Conservation (phyloP, 768 basidiomycete genomes). For the Tubosaeta sp. region DNA sequence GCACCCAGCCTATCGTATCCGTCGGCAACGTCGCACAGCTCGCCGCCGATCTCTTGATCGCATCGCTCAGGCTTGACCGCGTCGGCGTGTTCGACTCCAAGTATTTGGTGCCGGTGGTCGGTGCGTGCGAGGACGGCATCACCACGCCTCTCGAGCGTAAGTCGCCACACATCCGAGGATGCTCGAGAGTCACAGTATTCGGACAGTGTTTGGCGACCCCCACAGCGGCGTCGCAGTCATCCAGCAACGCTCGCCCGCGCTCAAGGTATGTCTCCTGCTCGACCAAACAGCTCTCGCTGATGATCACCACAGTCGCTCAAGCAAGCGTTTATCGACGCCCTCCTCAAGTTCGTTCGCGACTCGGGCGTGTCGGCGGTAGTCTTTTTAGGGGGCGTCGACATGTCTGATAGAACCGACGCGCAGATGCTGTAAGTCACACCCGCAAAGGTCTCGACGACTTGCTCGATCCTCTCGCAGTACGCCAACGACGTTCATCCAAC, state of each 20-base stretch:
- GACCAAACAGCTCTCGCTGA: neutral
- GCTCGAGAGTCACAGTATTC: neutral
- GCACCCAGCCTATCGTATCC: slow-evolving; percentile 64
- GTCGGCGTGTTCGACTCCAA: slow-evolving; percentile 62
- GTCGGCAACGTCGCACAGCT: slow-evolving; percentile 81
- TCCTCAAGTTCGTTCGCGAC: slow-evolving; percentile 53
- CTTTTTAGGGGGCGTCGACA: slow-evolving; percentile 73
- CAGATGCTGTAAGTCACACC: slow-evolving; percentile 64
- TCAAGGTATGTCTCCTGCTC: slow-evolving; percentile 50
- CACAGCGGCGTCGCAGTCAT: slow-evolving; percentile 52
- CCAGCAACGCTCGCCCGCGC: slow-evolving; percentile 75
- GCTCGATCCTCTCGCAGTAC: slow-evolving; percentile 40
- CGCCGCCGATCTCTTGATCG: slow-evolving; percentile 67
- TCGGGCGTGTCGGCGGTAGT: slow-evolving; percentile 51
- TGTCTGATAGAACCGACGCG: slow-evolving; percentile 64
- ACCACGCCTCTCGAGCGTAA: slow-evolving; percentile 75
- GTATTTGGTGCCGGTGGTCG: slow-evolving; percentile 66
- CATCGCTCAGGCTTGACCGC: slow-evolving; percentile 55
- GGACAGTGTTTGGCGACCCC: slow-evolving; percentile 59
- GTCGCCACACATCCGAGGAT: slow-evolving; percentile 16
- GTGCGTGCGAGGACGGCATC: slow-evolving; percentile 64
- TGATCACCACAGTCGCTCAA: slow-evolving; percentile 52
- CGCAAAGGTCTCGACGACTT: neutral
- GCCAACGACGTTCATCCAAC: slow-evolving; percentile 57
- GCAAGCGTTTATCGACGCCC: slow-evolving; percentile 54